Evolutionary conservation across 2,329 filamentous ascomycete species (phyloP), one percentile per base, ranked within the genome.

Genomic region (Myriosclerotinia scirpicola): DNA sequence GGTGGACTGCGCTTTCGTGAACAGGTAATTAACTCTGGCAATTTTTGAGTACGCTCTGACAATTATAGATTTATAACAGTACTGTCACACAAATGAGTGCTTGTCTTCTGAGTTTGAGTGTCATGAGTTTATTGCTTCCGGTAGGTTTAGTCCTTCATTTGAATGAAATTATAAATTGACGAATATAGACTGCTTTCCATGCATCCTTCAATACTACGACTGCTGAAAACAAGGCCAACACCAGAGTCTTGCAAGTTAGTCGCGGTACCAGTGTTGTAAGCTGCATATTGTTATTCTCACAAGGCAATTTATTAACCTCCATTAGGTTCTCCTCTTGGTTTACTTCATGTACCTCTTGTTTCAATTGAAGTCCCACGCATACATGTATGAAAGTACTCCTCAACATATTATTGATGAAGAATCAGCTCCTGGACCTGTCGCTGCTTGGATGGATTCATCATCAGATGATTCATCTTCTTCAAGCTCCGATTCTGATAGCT

Each of bases 41-140:
- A 40, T 15, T 42, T 20, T 20, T 4, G 17, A 12, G 20, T 17
- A 14, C 4, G 22, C 36, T 54, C 70, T 75, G 52, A 74, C 40
- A 12, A 5, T 30, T 14, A 5, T 64, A 90, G 86, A 89, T 97
- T 69, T 97, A 97, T 80, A 97, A 97, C 80, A 95, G 88, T 79
- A 97, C 92, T 30, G 92, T 97, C 67, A 97, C 93, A 0, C 93
- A 97, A 77, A 97, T 97, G 92, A 97, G 92, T 76, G 93, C 93
- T 62, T 96, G 92, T 80, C 83, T 97, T 73, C 85, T 97, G 72
- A 96, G 92, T 81, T 79, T 97, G 78, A 93, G 91, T 75, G 93
- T 96, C 68, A 93, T 92, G 79, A 97, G 93, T 81, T 82, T 97
- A 30, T 84, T 97, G 36, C 80, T 97, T 15, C 93, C 93, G 1